Evolutionary conservation across 805 yeast species (phyloP).

Genomic region (Sungouiella blattae): DNA sequence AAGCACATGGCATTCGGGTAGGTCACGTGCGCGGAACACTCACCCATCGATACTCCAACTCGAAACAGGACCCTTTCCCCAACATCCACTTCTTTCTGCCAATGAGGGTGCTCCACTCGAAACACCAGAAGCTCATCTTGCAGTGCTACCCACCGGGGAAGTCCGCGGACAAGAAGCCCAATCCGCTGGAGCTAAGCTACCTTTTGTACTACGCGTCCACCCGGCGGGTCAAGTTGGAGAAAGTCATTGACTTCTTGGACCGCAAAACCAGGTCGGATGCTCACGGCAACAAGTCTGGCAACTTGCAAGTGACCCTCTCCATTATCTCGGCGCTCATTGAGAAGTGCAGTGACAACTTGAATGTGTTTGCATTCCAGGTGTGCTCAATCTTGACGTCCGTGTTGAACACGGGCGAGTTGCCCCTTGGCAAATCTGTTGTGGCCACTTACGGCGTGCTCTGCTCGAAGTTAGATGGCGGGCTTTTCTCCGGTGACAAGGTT

Average conservation of each 20-base stretch:
- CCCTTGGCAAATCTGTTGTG: slow-evolving; percentile 52
- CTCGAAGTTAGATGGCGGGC: slow-evolving; percentile 46
- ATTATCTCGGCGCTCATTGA: slow-evolving; percentile 67
- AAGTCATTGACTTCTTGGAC: slow-evolving; percentile 69
- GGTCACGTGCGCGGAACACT: too few species aligned
- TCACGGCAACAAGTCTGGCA: slow-evolving; percentile 64
- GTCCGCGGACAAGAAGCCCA: slow-evolving; percentile 83
- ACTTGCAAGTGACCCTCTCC: slow-evolving; percentile 75
- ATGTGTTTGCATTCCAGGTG: slow-evolving; percentile 71
- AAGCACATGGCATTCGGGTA: too few species aligned
- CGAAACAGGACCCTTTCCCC: too few species aligned
- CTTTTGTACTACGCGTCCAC: slow-evolving; percentile 87
- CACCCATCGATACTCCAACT: too few species aligned
- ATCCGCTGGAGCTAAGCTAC: slow-evolving; percentile 86
- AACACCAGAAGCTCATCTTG: slow-evolving; percentile 84
- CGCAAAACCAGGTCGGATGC: slow-evolving; percentile 61
- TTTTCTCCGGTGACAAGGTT: slow-evolving; percentile 61
- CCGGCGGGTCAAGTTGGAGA: slow-evolving; percentile 81
- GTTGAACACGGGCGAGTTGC: slow-evolving; percentile 54
- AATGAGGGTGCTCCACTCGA: slow-evolving; percentile 54
- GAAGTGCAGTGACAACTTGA: slow-evolving; percentile 78
- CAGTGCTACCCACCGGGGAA: slow-evolving; percentile 94
- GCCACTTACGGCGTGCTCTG: slow-evolving; percentile 45
- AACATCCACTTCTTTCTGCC: too few species aligned
- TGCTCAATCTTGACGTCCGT: slow-evolving; percentile 55